Evolutionary conservation across 208 protist genomes (phyloP), one percentile per base, ranked within the genome.

Genomic region (Leishmania arabica): DNA sequence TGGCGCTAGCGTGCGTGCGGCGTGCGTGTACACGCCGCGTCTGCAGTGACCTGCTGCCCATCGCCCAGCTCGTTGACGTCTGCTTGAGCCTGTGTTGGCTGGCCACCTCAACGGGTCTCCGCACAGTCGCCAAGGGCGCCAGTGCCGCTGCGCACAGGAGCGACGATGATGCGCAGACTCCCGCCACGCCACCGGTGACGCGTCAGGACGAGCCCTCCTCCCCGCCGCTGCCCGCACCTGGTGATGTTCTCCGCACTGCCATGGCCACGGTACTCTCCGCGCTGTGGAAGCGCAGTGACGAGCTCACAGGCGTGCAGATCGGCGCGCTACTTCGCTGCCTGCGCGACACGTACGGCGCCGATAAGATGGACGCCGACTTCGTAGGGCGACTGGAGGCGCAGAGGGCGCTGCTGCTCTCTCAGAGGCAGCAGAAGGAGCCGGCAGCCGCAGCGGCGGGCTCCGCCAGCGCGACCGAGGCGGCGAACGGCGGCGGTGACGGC

Each of bases 231-330:
- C 53, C 75, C 9, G 13, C 53, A 11, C 42, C 76, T 51, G 49
- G 31, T 37, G 64, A 51, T 17, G n/a, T 79, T 49, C 53, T 84
- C n/a, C 69, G 79, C 9, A 75, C 80, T 27, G 84, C 86, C 47
- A 80, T 95, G 77, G 78, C 76, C 5, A 77, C 82, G 5, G 89
- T 92, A 3, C 78, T 97, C 49, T 89, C 90, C 75, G 91, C 91
- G 47, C 79, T 97, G 40, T 97, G 93, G 93, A 72, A 83, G 27
- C 88, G 93, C 65, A 87, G 84, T 40, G 93, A 97, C 27, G 93
- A 97, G 78, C 79, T 95, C 9, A 21, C 75, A 19, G 31, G 45
- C 27, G 24, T 40, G 37, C 91, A 97, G 8, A 77, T 95, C 21
- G 66, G 91, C 71, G 93, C 91, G 1, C 24, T 97, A 51, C 71